These are phyloP conservation scores for Haplographium delicatum DNA, from an alignment of 495 filamentous ascomycete species.

Conservation along the genomic window DNA sequence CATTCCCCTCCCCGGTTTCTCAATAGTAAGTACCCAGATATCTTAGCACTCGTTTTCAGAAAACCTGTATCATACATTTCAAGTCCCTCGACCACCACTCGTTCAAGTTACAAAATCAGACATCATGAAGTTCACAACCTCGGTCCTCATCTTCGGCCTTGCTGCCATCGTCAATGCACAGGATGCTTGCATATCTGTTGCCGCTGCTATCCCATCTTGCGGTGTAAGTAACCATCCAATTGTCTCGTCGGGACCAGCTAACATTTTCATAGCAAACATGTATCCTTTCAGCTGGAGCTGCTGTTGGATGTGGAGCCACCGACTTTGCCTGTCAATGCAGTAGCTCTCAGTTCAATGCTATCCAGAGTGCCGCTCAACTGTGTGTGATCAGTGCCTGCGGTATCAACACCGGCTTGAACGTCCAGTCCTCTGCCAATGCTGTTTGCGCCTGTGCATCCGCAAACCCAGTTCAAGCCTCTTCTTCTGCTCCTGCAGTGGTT, in stretches of 20 bases:
- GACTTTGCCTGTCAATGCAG: slow-evolving; percentile 13
- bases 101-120: no score
- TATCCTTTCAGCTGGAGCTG: slow-evolving; percentile 6
- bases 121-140: slow-evolving; percentile 3
- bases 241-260: not conserved
- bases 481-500: slow-evolving; percentile 9
- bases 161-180: slow-evolving; percentile 4
- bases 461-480: slow-evolving; percentile 23
- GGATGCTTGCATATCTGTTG: slow-evolving; percentile 2
- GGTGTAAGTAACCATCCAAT: slow-evolving; percentile 1
- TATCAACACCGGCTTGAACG: not conserved
- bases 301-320: not conserved
- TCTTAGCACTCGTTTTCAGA: no score
- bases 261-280: not conserved
- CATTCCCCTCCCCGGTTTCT: no score
- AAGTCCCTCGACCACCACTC: no score
- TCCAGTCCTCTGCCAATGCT: not conserved
- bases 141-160: not conserved
- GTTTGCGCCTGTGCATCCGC: slow-evolving; percentile 7
- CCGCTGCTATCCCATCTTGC: slow-evolving; percentile 6
- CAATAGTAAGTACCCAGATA: no score
- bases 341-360: slow-evolving; percentile 1
- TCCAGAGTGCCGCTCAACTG: not conserved
- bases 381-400: slow-evolving; percentile 9
- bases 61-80: no score